Conservation (phyloP, 176 grass and related monocot species). For the Triticum turgidum region DNA sequence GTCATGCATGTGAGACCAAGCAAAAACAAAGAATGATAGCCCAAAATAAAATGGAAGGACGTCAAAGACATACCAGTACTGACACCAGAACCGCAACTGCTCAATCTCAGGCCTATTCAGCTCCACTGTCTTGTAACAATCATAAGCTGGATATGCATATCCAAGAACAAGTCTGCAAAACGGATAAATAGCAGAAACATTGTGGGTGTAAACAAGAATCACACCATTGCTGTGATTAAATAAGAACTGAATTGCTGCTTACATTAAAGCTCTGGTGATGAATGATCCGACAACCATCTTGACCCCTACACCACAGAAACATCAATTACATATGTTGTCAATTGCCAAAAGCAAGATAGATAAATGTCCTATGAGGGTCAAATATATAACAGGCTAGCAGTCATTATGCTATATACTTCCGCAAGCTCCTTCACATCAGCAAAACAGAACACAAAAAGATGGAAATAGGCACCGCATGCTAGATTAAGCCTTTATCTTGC, state of each 20-base stretch:
- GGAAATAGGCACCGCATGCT: neutral
- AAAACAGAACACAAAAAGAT: neutral
- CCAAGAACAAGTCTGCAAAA: constrained; percentile 72
- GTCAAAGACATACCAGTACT: constrained; percentile 66
- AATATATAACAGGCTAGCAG: neutral
- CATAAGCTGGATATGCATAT: constrained; percentile 86
- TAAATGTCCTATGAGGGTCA: neutral
- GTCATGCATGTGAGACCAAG: neutral
- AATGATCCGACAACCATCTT: constrained; percentile 61
- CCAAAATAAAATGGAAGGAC: constrained; percentile 6
- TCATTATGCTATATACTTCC: neutral
- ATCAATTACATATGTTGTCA: constrained; percentile 6
- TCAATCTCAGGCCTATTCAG: constrained; percentile 77
- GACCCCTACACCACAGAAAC: constrained; percentile 30
- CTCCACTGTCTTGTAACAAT: constrained; percentile 90
- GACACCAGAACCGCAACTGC: constrained; percentile 94
- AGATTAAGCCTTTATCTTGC: neutral
- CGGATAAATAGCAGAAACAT: neutral
- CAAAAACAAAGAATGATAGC: neutral
- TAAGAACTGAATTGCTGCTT: constrained; percentile 5
- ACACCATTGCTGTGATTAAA: neutral
- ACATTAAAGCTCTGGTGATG: constrained; percentile 65
- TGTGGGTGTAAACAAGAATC: neutral
- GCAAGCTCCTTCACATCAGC: neutral
- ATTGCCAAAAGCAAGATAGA: neutral